Evolutionary conservation across 2,329 filamentous ascomycete genomes (phyloP), one percentile per base, ranked within the genome.

Genomic region (Penicillium sp.): DNA sequence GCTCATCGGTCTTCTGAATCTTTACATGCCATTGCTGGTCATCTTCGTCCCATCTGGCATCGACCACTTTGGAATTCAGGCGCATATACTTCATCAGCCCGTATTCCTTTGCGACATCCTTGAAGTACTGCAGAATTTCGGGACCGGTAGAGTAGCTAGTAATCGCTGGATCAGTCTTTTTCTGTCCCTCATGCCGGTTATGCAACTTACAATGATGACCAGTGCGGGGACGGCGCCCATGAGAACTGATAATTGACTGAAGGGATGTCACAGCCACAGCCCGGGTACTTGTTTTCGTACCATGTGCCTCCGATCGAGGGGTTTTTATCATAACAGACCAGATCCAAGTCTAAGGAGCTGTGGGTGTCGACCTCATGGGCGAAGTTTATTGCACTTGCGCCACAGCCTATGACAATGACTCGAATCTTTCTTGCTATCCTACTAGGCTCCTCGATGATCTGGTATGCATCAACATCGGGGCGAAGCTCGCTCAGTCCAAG

Each of bases 61-160:
- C 60, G 7, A 64, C 54, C 12, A 72, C 63, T 24, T 60, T 61
- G 28, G 60, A 61, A 5, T 63, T 53, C 0, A 69, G 53, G 11
- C 60, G 63, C 35, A 69, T 62, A 52, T 66, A 67, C 53, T 66
- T 65, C 11, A 57, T 55, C n/a, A 69, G 62, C 2, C 63, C 63
- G 26, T 64, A 61, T 11, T 66, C 57, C 16, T 65, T 53, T 11
- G 59, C 64, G 23, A 67, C 54, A 3, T 38, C 47, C 30, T 64
- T 63, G 57, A 69, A 61, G 47, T 70, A 70, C 14, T 63, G 24
- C 52, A 65, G 57, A 20, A 69, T 66, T 55, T 70, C 65, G 2
- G 59, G 28, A 3, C 65, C 63, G 12, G 57, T 47, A 1, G 64
- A 63, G 30, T 67, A 68, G 58, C 61, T 64, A 14, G 55, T 35